Evolutionary conservation across 2,329 filamentous ascomycete species (phyloP).

Genomic region (Myriosclerotinia duriaeana): DNA sequence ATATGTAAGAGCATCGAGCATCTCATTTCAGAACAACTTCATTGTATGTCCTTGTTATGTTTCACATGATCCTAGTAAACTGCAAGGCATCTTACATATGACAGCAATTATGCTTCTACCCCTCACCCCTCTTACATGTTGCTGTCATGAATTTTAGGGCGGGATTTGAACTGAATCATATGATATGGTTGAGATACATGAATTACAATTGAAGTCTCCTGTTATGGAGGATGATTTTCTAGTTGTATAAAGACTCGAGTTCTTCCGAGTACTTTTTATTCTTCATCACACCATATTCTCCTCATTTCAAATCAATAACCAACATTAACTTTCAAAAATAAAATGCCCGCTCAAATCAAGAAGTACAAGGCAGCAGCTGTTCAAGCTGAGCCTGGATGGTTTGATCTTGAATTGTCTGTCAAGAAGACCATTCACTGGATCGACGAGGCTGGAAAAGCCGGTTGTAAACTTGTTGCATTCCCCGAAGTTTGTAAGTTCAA

Average conservation of each 20-base stretch:
- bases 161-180: conserved; percentile 18
- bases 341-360: conserved; percentile 23
- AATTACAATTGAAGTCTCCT: not conserved
- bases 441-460: conserved; percentile 52
- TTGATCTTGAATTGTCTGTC: conserved; percentile 55
- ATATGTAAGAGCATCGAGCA: not conserved
- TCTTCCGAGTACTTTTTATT: not conserved
- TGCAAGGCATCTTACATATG: not conserved
- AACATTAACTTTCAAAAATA: not conserved
- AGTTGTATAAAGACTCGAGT: conserved; percentile 19
- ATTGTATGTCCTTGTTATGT: not conserved
- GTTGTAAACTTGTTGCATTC: conserved; percentile 55
- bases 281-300: not conserved
- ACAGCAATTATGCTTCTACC: not conserved
- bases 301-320: not conserved
- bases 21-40: not conserved
- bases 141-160: not conserved
- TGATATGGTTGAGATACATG: not conserved
- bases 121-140: not conserved
- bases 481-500: conserved; percentile 49
- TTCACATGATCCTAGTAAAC: not conserved
- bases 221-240: not conserved
- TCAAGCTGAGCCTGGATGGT: conserved; percentile 60
- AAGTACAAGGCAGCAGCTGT: conserved; percentile 46
- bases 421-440: conserved; percentile 59